Evolutionary conservation across 345 rosid genomes (phyloP).

Genomic region (Iberis pinnata): DNA sequence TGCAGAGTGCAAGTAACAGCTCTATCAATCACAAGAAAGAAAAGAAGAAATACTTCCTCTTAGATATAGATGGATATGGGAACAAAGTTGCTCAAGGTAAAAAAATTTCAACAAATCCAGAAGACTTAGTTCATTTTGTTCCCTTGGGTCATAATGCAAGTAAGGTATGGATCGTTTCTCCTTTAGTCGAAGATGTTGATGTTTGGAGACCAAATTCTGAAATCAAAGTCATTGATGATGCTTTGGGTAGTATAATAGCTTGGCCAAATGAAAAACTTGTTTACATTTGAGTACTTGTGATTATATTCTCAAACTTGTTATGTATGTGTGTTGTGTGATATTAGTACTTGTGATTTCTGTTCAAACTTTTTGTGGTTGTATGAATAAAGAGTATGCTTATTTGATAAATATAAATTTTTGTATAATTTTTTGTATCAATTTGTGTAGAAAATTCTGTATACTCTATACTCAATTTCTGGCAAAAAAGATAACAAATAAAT

Average conservation of each 20-base stretch:
- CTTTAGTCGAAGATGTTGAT: background rate
- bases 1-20: background rate
- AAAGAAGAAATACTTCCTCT: background rate
- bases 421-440: no score
- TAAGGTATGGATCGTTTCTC: background rate
- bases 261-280: constrained; percentile 8
- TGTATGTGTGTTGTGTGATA: no score
- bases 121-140: background rate
- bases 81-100: background rate
- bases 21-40: background rate
- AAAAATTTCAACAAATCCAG: background rate
- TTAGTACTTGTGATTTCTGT: no score
- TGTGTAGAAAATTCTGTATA: no score
- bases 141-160: constrained; percentile 1
- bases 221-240: background rate
- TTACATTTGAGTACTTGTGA: background rate
- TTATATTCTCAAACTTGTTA: no score
- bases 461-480: no score
- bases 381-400: no score
- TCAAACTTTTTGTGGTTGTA: no score
- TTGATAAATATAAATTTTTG: no score
- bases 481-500: no score
- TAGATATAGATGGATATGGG: background rate
- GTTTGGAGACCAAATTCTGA: background rate
- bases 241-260: background rate